Conservation (phyloP, 805 yeast genomes). For the Sugiyamaella mastotermitis region DNA sequence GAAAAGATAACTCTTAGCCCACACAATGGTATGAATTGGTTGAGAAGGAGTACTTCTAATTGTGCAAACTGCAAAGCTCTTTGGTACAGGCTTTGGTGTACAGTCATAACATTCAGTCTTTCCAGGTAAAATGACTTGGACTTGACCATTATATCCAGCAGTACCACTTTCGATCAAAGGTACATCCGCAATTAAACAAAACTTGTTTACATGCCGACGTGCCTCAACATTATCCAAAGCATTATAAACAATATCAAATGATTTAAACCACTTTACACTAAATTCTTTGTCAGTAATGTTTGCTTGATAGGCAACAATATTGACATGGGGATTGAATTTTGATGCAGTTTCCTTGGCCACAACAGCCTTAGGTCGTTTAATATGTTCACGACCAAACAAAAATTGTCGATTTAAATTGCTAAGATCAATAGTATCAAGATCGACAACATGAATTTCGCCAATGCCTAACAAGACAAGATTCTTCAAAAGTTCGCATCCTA, state of each 20-base stretch:
- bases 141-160: constrained; percentile 90
- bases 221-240: constrained; percentile 95
- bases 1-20: constrained; percentile 93
- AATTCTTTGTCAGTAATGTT: constrained; percentile 80
- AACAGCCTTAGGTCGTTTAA: constrained; percentile 77
- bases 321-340: constrained; percentile 60
- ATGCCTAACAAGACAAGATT: constrained; percentile 72
- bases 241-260: constrained; percentile 76
- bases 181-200: constrained; percentile 64
- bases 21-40: constrained; percentile 92
- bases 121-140: constrained; percentile 82
- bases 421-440: constrained; percentile 88
- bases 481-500: constrained; percentile 87
- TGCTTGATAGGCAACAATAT: constrained; percentile 74
- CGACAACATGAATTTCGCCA: constrained; percentile 88
- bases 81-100: constrained; percentile 78
- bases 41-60: constrained; percentile 95
- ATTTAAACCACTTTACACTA: constrained; percentile 68
- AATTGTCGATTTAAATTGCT: constrained; percentile 92
- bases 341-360: constrained; percentile 83
- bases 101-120: constrained; percentile 92
- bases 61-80: constrained; percentile 92
- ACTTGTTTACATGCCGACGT: constrained; percentile 77
- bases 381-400: constrained; percentile 81
- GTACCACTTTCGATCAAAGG: constrained; percentile 94